These are phyloP conservation scores for Cystobasidium sp. DNA, from an alignment of 1,284 basidiomycete genomes.

Conservation along the genomic window DNA sequence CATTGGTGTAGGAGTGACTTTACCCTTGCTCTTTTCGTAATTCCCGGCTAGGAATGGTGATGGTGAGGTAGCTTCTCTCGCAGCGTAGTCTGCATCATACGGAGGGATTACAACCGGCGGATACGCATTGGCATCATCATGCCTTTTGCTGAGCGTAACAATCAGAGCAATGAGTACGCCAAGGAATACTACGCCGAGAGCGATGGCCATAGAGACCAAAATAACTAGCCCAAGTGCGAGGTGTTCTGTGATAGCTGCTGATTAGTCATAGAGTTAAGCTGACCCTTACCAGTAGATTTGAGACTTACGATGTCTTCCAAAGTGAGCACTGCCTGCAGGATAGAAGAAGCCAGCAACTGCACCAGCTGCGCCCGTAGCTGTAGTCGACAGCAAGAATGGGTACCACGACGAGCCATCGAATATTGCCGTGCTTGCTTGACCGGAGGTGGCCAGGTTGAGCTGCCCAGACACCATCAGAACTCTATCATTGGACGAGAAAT, in stretches of 20 bases:
- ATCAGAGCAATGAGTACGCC: slow-evolving; percentile 84
- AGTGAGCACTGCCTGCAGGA: slow-evolving; percentile 60
- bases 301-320: slow-evolving; percentile 47
- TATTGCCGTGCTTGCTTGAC: slow-evolving; percentile 79
- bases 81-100: slow-evolving; percentile 53
- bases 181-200: slow-evolving; percentile 91
- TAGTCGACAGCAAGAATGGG: slow-evolving; percentile 78
- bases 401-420: slow-evolving; percentile 83
- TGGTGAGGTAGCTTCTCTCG: slow-evolving; percentile 25
- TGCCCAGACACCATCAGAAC: slow-evolving; percentile 88
- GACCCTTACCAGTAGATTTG: not conserved
- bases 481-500: slow-evolving; percentile 77
- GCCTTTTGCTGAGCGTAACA: slow-evolving; percentile 81
- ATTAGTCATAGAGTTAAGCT: not conserved
- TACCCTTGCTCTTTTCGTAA: slow-evolving; percentile 29
- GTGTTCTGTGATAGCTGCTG: slow-evolving; percentile 64
- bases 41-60: slow-evolving; percentile 11
- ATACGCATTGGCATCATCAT: slow-evolving; percentile 60
- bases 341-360: slow-evolving; percentile 78
- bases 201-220: slow-evolving; percentile 94
- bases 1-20: slow-evolving; percentile 31
- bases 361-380: slow-evolving; percentile 71
- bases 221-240: slow-evolving; percentile 91
- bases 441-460: slow-evolving; percentile 68
- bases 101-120: slow-evolving; percentile 46